Base-by-base conservation (phyloP, 2,329 filamentous ascomycete species). In the Rachicladosporium sp. region DNA sequence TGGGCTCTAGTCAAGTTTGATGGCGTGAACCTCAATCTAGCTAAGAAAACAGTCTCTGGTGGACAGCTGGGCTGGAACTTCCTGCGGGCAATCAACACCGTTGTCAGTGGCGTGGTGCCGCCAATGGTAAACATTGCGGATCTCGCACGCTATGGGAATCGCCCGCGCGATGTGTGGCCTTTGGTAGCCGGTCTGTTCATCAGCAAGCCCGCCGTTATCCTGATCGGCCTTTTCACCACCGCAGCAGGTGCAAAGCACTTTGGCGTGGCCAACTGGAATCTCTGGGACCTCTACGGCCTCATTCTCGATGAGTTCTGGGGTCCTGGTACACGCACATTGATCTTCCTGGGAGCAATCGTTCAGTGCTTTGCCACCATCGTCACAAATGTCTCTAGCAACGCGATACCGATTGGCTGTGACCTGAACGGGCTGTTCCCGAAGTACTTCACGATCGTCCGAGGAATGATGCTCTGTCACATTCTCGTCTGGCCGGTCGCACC, bases 391-490 rank as follows among this genome's bases (percentile, higher is more conserved):
- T 57, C 54, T 6, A 54, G 56, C 30, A 67, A 67, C 41, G 58
- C 60, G 0, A 59, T 67, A 34, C 62, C 63, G 0, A 58, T 63
- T 33, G 64, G 62, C 15, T 55, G 56, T 27, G 65, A 68, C 40
- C 54, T 66, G 42, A 62, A 57, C 1, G 61, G 61, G 8, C 51
- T 67, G 0, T 56, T 65, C 23, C 65, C 65, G 1, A 53, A 50
- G 19, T 66, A 62, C 43, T 53, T 68, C 35, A 67, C 57, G 7
- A 68, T 68, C 38, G 51, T 57, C 5, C 53, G 65, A 13, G 65
- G 65, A 10, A 62, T 65, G 47, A 44, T 67, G 4, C 46, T 67
- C 8, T 64, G 63, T 42, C 56, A 56, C 6, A 35, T 66, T 1
- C 46, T 67, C 5, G 57, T 56, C 3, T 50, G 56, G 5, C 49